Base-by-base conservation (phyloP, 108 stramenopile species). In the Cyclotella choctawhatcheeana region DNA sequence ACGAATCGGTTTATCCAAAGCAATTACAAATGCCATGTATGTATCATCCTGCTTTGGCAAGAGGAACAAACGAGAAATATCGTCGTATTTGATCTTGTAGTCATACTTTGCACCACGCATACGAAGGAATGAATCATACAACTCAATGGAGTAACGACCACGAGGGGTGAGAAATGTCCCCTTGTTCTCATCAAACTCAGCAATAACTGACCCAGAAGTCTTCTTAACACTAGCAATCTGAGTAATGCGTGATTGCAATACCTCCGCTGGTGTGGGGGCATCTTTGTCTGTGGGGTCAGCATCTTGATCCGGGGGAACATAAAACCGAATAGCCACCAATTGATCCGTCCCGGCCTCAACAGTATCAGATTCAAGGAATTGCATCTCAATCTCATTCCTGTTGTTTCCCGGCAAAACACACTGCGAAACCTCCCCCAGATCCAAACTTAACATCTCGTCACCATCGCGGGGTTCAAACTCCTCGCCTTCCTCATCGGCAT, bases 61-160 rank as follows among this genome's bases (percentile, higher is more conserved):
- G 21, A 99, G 68, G 71, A 97, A 99, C 26, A 99, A 73, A 24
- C 97, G 80, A 54, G 89, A 93, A 44, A 99, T 97, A 74, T 98
- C 96, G 58, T 94, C 92, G 83, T 98, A 99, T 67, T 88, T 86
- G 76, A 99, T 97, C 72, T 98, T 98, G 95, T 97, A 99, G 84
- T 98, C 97, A 83, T 99, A 99, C 70, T 96, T 99, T 63, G 89
- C 89, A 29, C 94, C 97, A 22, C 86, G 84, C 89, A 90, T 88
- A 47, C 96, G 84, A 54, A 99, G 79, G 77, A 96, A 98, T 21
- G 79, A 78, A 67, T 95, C 90, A 82, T 97, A 92, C 65, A 99
- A 69, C 73, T 98, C 95, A 56, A 99, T 85, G 18, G 90, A 77
- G 68, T 99, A 99, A 24, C 96, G 84, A 40, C 99, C 99, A 47